Evolutionary conservation across 495 filamentous ascomycete species (phyloP), one percentile per base, ranked within the genome.

Genomic region (Glonium stellatum): DNA sequence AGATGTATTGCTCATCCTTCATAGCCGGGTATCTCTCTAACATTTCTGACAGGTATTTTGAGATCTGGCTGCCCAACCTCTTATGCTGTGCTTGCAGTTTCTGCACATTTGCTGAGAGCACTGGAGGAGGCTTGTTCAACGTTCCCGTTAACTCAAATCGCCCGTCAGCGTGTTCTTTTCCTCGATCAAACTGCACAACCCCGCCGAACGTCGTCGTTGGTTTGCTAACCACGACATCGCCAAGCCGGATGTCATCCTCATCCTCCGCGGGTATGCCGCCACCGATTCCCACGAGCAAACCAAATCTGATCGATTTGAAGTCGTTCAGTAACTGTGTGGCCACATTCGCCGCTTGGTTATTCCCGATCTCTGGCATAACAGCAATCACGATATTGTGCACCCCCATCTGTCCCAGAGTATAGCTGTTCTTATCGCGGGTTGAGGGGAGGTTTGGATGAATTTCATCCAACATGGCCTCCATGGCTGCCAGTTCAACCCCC

Each of bases 211-310:
- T 37, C 22, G 58, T 59, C 23, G 22, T 48, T 4, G 69, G 71
- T 47, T 73, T 64, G 46, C 73, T 73, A 31, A 75, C 68, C 0
- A 75, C 72, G 4, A 77, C 59, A 66, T 75, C 72, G 10, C 74
- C 73, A 1, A 77, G 67, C 8, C 71, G 67, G 25, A 75, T 70
- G 15, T 60, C 37, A 12, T 35, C 57, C 8, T 72, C 68, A 12
- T 54, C 35, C 5, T 55, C 65, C 22, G 35, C 59, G 19, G 73
- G 73, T 1, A 71, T 67, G 1, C 71, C 72, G 0, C 70, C 73
- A 0, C 73, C 72, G 44, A 77, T 50, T 4, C 47, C 47, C 3
- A 50, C 47, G 5, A 50, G 11, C 15, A 50, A 12, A 21, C 19
- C 13, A 50, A 50, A 50, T 50, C 21, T 1, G 12, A 50, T 2